Evolutionary conservation across 2,329 filamentous ascomycete species (phyloP).

Genomic region (Fusarium sp.): DNA sequence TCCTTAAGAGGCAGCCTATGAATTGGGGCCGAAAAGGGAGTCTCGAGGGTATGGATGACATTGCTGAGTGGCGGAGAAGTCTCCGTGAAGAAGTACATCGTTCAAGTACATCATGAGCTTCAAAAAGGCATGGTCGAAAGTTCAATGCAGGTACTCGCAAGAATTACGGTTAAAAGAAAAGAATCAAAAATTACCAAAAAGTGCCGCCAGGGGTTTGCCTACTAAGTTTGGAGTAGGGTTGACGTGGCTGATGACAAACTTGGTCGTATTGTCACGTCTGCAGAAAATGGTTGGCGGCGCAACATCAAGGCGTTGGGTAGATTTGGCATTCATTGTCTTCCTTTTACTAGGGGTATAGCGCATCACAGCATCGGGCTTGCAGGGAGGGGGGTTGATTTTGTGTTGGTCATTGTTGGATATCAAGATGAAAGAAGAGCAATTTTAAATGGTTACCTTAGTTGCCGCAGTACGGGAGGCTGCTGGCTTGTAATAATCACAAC

Average conservation of each 20-base stretch:
- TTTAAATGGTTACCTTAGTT: constrained; percentile 3
- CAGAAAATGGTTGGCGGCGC: constrained; percentile 19
- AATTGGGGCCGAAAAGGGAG: constrained; percentile 92
- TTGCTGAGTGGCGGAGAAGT: constrained; percentile 47
- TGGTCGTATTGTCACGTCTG: constrained; percentile 10
- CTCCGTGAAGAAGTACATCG: constrained; percentile 27
- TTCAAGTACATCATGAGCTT: constrained; percentile 20
- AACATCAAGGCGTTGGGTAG: constrained; percentile 33
- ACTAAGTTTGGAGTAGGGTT: background rate
- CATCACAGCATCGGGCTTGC: constrained; percentile 6
- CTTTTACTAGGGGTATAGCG: constrained; percentile 22
- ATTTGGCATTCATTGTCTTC: constrained; percentile 12
- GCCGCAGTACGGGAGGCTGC: constrained; percentile 3
- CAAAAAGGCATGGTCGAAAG: background rate
- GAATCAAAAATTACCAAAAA: constrained; percentile 12
- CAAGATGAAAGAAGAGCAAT: background rate
- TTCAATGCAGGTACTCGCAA: background rate
- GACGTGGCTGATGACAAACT: constrained; percentile 6
- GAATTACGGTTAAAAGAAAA: background rate
- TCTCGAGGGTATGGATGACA: constrained; percentile 64
- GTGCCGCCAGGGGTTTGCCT: background rate
- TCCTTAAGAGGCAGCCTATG: constrained; percentile 87
- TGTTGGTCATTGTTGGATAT: background rate
- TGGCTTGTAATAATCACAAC: background rate
- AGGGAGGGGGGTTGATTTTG: background rate